Evolutionary conservation across 768 basidiomycete genomes (phyloP).

Genomic region (Gymnopilus dilepis): DNA sequence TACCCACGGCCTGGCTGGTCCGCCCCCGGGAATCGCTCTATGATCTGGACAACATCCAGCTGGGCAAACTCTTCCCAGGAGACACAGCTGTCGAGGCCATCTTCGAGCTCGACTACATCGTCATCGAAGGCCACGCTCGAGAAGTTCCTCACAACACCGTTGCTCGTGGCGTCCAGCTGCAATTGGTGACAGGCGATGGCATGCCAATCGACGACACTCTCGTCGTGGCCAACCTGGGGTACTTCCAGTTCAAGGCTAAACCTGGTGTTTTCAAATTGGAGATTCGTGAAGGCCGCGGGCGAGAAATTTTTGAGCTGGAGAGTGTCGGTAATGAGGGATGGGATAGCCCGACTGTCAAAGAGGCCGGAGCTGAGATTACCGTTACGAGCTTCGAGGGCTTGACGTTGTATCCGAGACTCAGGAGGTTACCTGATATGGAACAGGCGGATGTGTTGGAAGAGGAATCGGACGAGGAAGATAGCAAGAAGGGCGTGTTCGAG

Average conservation of each 20-base stretch:
- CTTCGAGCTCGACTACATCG: slow-evolving; percentile 89
- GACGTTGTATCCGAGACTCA: slow-evolving; percentile 84
- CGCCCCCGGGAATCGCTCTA: slow-evolving; percentile 87
- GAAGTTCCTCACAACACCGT: slow-evolving; percentile 66
- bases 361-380: slow-evolving; percentile 75
- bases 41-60: slow-evolving; percentile 95
- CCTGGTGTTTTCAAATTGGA: slow-evolving; percentile 87
- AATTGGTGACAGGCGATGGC: slow-evolving; percentile 59
- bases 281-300: slow-evolving; percentile 82
- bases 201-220: slow-evolving; percentile 81
- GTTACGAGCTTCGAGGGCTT: slow-evolving; percentile 91
- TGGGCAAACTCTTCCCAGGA: slow-evolving; percentile 63
- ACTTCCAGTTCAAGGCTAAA: slow-evolving; percentile 92
- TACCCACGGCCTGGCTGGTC: slow-evolving; percentile 91
- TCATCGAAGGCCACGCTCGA: slow-evolving; percentile 94
- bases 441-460: slow-evolving; percentile 76
- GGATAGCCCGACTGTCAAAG: slow-evolving; percentile 74
- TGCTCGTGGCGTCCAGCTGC: slow-evolving; percentile 90
- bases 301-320: slow-evolving; percentile 80
- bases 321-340: slow-evolving; percentile 91
- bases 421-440: slow-evolving; percentile 78
- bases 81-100: slow-evolving; percentile 75
- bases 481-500: slow-evolving; percentile 48
- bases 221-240: slow-evolving; percentile 94
- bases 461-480: slow-evolving; percentile 28